Evolutionary conservation across 1,284 basidiomycete species (phyloP).

Genomic region (Trametes hirsuta): DNA sequence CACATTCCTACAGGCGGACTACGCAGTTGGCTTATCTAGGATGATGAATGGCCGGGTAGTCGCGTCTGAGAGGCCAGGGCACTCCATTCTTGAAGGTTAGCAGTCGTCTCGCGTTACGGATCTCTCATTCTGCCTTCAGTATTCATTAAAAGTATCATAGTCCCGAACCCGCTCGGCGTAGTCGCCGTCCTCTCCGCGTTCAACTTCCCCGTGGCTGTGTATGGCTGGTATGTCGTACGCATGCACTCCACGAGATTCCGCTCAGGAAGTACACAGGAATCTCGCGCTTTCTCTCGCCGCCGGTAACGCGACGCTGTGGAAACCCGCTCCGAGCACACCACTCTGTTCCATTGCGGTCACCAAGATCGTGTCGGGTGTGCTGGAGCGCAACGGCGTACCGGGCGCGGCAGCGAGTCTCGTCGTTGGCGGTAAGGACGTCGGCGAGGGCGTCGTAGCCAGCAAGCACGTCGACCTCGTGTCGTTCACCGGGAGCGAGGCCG

Average conservation of each 20-base stretch:
- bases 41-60: slow-evolving; percentile 91
- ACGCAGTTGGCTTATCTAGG: slow-evolving; percentile 83
- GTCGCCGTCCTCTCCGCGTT: slow-evolving; percentile 92
- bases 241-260: neutral
- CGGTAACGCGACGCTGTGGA: slow-evolving; percentile 95
- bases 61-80: slow-evolving; percentile 86
- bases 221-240: slow-evolving; percentile 67
- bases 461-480: slow-evolving; percentile 82
- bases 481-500: slow-evolving; percentile 91
- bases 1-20: slow-evolving; percentile 53
- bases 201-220: slow-evolving; percentile 93
- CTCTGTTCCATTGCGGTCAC: slow-evolving; percentile 88
- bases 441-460: slow-evolving; percentile 79
- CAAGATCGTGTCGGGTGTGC: slow-evolving; percentile 78
- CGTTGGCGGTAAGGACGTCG: slow-evolving; percentile 82
- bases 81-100: slow-evolving; percentile 84
- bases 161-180: slow-evolving; percentile 91
- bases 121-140: neutral
- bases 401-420: slow-evolving; percentile 85
- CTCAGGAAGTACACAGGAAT: slow-evolving; percentile 64
- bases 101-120: neutral
- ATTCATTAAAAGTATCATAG: slow-evolving; percentile 39
- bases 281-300: slow-evolving; percentile 87
- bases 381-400: slow-evolving; percentile 82
- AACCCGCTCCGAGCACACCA: slow-evolving; percentile 89